These are phyloP conservation scores for Curvularia spicifera DNA, from an alignment of 2,329 filamentous ascomycete genomes.

Conservation along the genomic window DNA sequence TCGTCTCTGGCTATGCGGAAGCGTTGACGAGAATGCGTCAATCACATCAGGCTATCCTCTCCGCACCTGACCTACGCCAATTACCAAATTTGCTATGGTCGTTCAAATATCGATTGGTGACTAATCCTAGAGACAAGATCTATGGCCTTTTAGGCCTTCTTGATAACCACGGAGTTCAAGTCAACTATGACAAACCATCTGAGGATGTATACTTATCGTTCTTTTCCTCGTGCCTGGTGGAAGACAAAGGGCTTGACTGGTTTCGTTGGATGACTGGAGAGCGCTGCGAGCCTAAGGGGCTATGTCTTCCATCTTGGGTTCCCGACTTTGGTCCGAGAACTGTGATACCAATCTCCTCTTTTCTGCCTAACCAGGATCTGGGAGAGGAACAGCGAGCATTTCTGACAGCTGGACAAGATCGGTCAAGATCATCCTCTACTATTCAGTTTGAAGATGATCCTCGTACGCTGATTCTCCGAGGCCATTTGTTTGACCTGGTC, in stretches of 20 bases:
- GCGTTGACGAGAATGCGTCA: not conserved
- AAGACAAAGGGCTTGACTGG: conserved; percentile 4
- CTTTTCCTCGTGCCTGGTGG: not conserved
- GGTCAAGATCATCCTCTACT: conserved; percentile 1
- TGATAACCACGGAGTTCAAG: not conserved
- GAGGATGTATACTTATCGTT: conserved; percentile 3
- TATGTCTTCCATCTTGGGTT: conserved; percentile 5
- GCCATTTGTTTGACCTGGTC: conserved; percentile 3
- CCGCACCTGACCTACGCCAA: not conserved
- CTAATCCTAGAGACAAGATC: conserved; percentile 2
- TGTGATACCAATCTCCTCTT: not conserved
- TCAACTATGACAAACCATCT: not conserved
- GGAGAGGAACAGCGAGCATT: not conserved
- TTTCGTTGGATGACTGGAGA: conserved; percentile 7
- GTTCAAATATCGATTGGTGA: not conserved
- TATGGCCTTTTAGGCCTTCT: conserved; percentile 4
- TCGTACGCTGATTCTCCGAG: conserved; percentile 4
- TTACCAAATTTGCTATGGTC: not conserved
- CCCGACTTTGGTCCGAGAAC: conserved; percentile 1
- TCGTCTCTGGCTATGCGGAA: not conserved
- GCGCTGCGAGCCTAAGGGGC: not conserved
- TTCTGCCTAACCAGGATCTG: not conserved
- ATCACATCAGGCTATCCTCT: not conserved
- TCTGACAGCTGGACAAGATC: not conserved
- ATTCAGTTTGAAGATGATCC: conserved; percentile 4